Evolutionary conservation across 257 asterid species (phyloP), one percentile per base, ranked within the genome.

Genomic region (Asclepias syriaca): DNA sequence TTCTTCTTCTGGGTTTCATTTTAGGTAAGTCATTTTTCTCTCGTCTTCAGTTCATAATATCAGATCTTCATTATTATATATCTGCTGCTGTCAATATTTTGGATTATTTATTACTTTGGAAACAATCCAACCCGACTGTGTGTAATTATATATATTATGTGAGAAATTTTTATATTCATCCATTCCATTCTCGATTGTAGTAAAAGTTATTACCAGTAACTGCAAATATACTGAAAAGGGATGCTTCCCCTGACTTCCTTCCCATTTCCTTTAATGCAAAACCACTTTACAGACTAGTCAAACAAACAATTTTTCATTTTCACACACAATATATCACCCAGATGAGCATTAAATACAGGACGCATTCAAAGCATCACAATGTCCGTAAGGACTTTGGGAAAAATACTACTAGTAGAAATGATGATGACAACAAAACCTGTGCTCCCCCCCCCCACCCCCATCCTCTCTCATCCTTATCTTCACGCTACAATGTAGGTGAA

Each of bases 321-420:
- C n/a, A n/a, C n/a, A 29, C 32, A 29, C 32, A 29, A 34, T 34
- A 34, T 34, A 34, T 34, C 4, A 46, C 56, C 67, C 6, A 58
- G 29, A 58, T 21, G 24, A 55, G 76, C 79, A 71, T 79, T 77
- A 68, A 83, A 75, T 75, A 69, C 56, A 73, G 75, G 71, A 10
- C 83, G 76, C 76, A 73, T 75, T 73, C 68, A 69, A 66, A 12
- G 43, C 18, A 27, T 67, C 69, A 40, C 63, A 40, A 48, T 64
- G n/a, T n/a, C n/a, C n/a, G n/a, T n/a, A n/a, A n/a, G n/a, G n/a
- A n/a, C n/a, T n/a, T n/a, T n/a, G n/a, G n/a, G n/a, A n/a, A n/a
- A n/a, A n/a, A n/a, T n/a, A n/a, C 46, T 40, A 40, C 2, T 40
- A 6, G 45, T 22, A 50, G 12, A 22, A 68, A 46, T 68, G 21